phyloP scores from a whole-genome alignment of 2,329 filamentous ascomycete genomes.

The Fusarium circinatum region DNA sequence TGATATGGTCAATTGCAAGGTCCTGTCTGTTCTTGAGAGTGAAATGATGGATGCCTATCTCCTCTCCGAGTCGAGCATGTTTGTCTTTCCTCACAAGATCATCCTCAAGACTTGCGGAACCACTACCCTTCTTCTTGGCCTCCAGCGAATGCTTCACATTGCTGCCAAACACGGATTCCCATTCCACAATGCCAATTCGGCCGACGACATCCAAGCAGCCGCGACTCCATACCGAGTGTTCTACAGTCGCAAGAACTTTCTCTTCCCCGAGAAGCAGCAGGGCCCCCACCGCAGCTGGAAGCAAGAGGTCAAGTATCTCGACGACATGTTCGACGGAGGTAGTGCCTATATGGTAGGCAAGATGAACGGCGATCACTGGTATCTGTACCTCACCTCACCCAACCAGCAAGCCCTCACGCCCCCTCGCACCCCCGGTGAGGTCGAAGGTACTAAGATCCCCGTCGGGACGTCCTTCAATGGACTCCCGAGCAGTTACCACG shows the following conservation, averaged over 20 bases:
- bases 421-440: conserved; percentile 76
- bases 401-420: conserved; percentile 81
- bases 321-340: conserved; percentile 89
- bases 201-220: conserved; percentile 75
- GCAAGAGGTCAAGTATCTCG: conserved; percentile 91
- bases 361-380: conserved; percentile 99
- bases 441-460: conserved; percentile 62
- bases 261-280: conserved; percentile 93
- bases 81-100: conserved; percentile 99
- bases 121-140: conserved; percentile 88
- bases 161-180: conserved; percentile 90
- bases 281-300: conserved; percentile 98
- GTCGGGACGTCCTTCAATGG: conserved; percentile 56
- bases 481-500: conserved; percentile 63
- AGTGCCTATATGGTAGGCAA: conserved; percentile 99
- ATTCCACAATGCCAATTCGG: conserved; percentile 74
- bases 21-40: conserved; percentile 91
- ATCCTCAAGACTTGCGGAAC: conserved; percentile 99
- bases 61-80: conserved; percentile 99
- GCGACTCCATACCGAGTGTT: conserved; percentile 96
- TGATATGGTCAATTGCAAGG: conserved; percentile 98
- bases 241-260: conserved; percentile 98
- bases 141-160: conserved; percentile 92
- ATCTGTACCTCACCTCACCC: conserved; percentile 94
- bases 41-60: conserved; percentile 96